Evolutionary conservation across 192 early-diverging fungal species (phyloP).

Genomic region (Fimicolochytrium jonesii): DNA sequence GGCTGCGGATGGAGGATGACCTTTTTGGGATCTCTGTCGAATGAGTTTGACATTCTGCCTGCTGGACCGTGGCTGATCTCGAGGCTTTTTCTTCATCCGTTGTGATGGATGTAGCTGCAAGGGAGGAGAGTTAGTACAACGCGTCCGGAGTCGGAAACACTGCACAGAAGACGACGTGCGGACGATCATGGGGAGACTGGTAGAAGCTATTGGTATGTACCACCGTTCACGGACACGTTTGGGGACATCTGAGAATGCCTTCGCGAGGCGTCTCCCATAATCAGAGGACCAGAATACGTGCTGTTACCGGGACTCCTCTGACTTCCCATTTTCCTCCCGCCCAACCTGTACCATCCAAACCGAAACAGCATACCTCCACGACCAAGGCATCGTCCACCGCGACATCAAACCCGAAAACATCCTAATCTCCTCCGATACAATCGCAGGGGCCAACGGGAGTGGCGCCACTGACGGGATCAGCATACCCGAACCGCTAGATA

Average conservation of each 20-base stretch:
- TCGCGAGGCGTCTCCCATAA: conserved; percentile 14
- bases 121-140: conserved; percentile 34
- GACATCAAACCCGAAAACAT: conserved; percentile 83
- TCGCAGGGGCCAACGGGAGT: not conserved
- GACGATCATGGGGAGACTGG: conserved; percentile 15
- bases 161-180: conserved; percentile 30
- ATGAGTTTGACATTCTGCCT: too few species aligned
- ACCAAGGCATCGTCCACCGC: conserved; percentile 58
- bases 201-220: conserved; percentile 24
- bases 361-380: conserved; percentile 57
- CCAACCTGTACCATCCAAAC: conserved; percentile 16
- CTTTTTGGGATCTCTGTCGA: too few species aligned
- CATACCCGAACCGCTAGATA: conserved; percentile 28
- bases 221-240: too few species aligned
- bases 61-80: too few species aligned
- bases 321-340: not conserved
- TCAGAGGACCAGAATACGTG: not conserved
- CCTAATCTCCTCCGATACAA: conserved; percentile 38
- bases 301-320: not conserved
- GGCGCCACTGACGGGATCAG: not conserved
- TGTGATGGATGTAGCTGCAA: conserved; percentile 34
- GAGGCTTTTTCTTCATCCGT: too few species aligned
- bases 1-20: too few species aligned
- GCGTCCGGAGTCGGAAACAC: not conserved
- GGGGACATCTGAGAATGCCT: too few species aligned